Conservation (phyloP, 305 asterid genomes). For the Fraxinus sp. region DNA sequence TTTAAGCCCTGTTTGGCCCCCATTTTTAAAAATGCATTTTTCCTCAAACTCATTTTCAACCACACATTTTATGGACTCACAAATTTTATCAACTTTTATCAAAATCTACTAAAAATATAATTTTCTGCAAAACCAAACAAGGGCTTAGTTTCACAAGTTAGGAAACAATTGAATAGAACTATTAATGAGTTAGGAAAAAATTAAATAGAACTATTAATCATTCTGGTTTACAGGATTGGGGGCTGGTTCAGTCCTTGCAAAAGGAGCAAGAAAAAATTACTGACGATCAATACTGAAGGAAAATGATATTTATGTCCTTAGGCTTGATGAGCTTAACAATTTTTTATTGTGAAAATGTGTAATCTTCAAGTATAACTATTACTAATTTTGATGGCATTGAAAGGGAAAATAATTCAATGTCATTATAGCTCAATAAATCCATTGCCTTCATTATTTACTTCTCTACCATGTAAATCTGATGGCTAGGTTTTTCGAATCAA, state of each 20-base stretch:
- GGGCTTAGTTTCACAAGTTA: not conserved
- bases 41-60: not conserved
- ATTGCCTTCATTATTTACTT: not conserved
- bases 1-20: not conserved
- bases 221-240: not conserved
- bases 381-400: not conserved
- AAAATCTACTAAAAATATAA: not conserved
- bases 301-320: not conserved
- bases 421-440: not conserved
- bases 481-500: conserved; percentile 6
- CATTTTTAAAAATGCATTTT: not conserved
- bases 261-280: not conserved
- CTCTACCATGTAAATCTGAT: not conserved
- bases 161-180: not conserved
- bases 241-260: not conserved
- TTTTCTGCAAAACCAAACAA: not conserved
- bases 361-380: not conserved
- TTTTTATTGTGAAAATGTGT: not conserved
- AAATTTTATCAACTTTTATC: not conserved
- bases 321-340: not conserved
- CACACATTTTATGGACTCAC: not conserved
- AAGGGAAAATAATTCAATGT: not conserved
- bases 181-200: too few species aligned
- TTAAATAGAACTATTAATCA: not conserved
- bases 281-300: not conserved